Evolutionary conservation across 2,329 filamentous ascomycete species (phyloP).

Genomic region (Seiridium unicorne): DNA sequence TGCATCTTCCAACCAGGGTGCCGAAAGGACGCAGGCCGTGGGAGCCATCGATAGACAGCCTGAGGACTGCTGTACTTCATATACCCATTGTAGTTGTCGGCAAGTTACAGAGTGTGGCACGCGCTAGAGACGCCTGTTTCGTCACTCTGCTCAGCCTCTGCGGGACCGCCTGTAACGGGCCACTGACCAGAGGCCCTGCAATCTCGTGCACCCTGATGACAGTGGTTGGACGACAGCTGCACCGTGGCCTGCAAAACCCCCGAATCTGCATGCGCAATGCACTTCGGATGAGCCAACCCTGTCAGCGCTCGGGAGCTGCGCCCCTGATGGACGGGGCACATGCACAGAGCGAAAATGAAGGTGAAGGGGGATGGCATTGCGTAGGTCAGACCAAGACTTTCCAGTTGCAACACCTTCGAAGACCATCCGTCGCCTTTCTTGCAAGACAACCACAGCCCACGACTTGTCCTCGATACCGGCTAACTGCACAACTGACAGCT

Average conservation of each 20-base stretch:
- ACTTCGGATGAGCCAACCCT: neutral
- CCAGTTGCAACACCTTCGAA: too few relatives aligned
- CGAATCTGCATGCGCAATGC: neutral
- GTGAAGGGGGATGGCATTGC: neutral
- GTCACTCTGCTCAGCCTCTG: conserved; percentile 2
- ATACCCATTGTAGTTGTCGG: too few relatives aligned
- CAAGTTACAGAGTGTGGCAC: neutral
- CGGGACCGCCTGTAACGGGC: neutral
- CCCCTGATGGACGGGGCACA: neutral
- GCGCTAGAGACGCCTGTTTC: neutral
- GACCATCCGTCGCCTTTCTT: too few relatives aligned
- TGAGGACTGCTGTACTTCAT: too few relatives aligned
- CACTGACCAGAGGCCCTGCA: neutral
- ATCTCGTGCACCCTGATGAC: neutral
- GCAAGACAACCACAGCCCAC: too few relatives aligned
- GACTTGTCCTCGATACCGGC: too few relatives aligned
- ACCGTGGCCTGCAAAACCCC: neutral
- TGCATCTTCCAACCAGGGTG: too few relatives aligned
- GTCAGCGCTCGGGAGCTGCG: neutral
- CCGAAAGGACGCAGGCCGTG: too few relatives aligned
- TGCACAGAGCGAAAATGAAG: neutral
- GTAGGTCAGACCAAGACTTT: neutral
- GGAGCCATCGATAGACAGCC: too few relatives aligned
- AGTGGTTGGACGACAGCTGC: neutral
- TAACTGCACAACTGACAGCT: neutral